Base-by-base conservation (phyloP, 2,329 filamentous ascomycete genomes). In the Periglandula ipomoeae region DNA sequence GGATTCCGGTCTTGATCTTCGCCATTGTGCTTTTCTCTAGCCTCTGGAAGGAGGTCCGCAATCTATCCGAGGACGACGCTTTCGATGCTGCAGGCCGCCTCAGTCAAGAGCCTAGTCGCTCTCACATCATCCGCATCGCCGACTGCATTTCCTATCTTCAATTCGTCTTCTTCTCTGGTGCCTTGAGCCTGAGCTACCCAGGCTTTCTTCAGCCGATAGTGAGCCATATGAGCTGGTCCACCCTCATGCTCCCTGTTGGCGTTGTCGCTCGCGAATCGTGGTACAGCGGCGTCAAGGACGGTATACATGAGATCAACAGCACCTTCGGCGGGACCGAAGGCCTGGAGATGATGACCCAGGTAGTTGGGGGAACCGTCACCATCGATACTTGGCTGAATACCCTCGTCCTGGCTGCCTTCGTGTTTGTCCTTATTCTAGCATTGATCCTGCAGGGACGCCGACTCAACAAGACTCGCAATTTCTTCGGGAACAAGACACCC, bases 131-230 rank as follows among this genome's bases (percentile, higher is more conserved):
- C 19, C 44, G 44, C 34, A 58, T 63, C 3, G 59, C 58, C 11
- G 56, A 89, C 59, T 89, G 84, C 58, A 68, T 89, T 32, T 81
- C 86, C 57, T 88, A 89, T 60, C 76, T 89, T 11, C 85, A 89
- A 58, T 89, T 87, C 59, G 73, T 85, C 44, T 82, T 88, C 41
- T 70, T 89, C 51, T 81, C 84, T 0, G 84, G 83, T 4, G 78
- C 79, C 13, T 69, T 89, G 43, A 84, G 78, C n/a, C 65, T 89
- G 46, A 75, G 78, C 39, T 88, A 88, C 55, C 85, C 85, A 0
- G 85, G 85, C 1, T 89, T 81, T 58, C 85, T 82, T 53, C 84
- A 87, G 54, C 85, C 85, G 1, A 79, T 79, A 1, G 74, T 85
- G 32, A 84, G 83, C 56, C 76, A 17, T 11, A 10, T 32, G 34